These are phyloP conservation scores for Davidsoniella eucalypti DNA, from an alignment of 2,329 filamentous ascomycete genomes.

Conservation along the genomic window DNA sequence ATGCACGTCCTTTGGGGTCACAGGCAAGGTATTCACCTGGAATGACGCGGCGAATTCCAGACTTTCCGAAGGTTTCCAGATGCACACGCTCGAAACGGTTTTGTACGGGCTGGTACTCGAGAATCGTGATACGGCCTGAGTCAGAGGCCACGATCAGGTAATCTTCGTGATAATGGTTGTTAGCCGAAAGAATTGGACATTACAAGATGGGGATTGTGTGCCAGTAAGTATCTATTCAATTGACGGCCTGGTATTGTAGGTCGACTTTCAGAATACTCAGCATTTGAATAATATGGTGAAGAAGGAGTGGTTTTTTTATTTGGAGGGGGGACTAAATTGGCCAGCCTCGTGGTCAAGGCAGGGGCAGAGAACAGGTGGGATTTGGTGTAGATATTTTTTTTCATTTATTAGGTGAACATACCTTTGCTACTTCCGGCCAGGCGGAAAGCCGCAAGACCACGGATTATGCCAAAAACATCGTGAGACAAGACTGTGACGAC, in stretches of 20 bases:
- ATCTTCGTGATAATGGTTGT: conserved; percentile 37
- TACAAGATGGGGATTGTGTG: too few relatives aligned
- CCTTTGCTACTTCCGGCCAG: conserved; percentile 91
- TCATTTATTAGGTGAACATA: conserved; percentile 36
- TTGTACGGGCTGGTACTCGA: conserved; percentile 76
- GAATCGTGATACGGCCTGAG: conserved; percentile 82
- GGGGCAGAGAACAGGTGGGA: not conserved
- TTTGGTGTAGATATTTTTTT: not conserved
- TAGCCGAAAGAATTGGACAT: not conserved
- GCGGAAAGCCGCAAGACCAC: conserved; percentile 73
- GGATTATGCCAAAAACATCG: conserved; percentile 91
- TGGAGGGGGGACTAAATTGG: not conserved
- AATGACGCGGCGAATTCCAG: conserved; percentile 79
- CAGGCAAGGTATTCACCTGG: conserved; percentile 92
- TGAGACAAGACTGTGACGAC: conserved; percentile 76
- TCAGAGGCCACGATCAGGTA: conserved; percentile 92
- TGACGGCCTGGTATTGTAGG: conserved; percentile 1
- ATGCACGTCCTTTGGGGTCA: conserved; percentile 90
- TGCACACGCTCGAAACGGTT: conserved; percentile 83
- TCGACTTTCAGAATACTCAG: conserved; percentile 10
- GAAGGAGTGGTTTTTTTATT: not conserved
- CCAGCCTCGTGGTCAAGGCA: not conserved
- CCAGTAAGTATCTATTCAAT: conserved; percentile 4
- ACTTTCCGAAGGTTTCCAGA: conserved; percentile 96
- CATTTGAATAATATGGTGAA: conserved; percentile 5